phyloP scores from a whole-genome alignment of 108 stramenopile species.

The Fragilariopsis cylindrus region DNA sequence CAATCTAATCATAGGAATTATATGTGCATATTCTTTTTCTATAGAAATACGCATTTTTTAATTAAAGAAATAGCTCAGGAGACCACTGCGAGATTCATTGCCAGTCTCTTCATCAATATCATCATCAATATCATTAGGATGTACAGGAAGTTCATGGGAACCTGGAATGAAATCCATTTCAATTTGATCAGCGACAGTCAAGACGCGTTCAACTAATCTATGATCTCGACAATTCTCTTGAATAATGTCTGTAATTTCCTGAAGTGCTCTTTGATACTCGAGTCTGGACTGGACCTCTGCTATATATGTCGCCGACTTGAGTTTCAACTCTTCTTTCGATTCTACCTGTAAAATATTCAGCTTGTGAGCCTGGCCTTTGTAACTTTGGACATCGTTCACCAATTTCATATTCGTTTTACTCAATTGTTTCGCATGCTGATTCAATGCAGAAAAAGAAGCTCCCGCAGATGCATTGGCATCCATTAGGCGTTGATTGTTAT shows the following conservation, averaged over 20 bases:
- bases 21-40: too few species aligned
- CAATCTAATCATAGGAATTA: too few species aligned
- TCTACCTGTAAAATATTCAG: slow-evolving; percentile 46
- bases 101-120: background rate
- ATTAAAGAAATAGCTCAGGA: slow-evolving; percentile 18
- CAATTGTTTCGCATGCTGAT: slow-evolving; percentile 71
- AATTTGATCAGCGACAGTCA: slow-evolving; percentile 51
- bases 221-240: slow-evolving; percentile 57
- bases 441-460: slow-evolving; percentile 66
- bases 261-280: slow-evolving; percentile 56
- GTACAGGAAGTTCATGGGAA: slow-evolving; percentile 1
- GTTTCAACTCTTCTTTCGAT: slow-evolving; percentile 69
- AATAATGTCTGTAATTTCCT: slow-evolving; percentile 52
- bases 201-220: slow-evolving; percentile 56
- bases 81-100: slow-evolving; percentile 2
- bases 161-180: slow-evolving; percentile 44
- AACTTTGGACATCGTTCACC: slow-evolving; percentile 35
- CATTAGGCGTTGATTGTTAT: slow-evolving; percentile 68
- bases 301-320: slow-evolving; percentile 63
- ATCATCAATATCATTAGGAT: slow-evolving; percentile 3
- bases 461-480: slow-evolving; percentile 77
- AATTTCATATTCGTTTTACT: slow-evolving; percentile 50
- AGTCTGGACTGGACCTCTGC: slow-evolving; percentile 71
- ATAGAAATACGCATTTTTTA: background rate
- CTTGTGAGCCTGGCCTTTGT: slow-evolving; percentile 41